These are phyloP conservation scores for Tephrocybe sp. DNA, from an alignment of 768 basidiomycete species.

Conservation along the genomic window DNA sequence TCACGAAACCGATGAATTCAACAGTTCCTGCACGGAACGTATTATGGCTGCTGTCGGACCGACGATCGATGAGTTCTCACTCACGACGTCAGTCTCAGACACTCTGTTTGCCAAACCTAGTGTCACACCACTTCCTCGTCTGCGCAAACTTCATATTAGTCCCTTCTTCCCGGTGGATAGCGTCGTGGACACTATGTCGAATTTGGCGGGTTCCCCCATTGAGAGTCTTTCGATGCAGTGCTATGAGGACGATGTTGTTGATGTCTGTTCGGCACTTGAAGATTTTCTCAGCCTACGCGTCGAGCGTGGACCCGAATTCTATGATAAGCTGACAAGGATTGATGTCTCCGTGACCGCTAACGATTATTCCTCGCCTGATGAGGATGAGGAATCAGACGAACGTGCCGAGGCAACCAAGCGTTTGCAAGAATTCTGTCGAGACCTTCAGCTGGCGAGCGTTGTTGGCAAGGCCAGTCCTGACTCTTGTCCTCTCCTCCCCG, in stretches of 20 bases:
- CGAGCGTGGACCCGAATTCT: slow-evolving; percentile 47
- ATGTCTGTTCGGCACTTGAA: slow-evolving; percentile 53
- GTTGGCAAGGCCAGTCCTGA: slow-evolving; percentile 24
- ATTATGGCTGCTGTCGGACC: slow-evolving; percentile 60
- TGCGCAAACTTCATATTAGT: slow-evolving; percentile 56
- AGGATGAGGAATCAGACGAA: slow-evolving; percentile 35
- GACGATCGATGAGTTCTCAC: slow-evolving; percentile 52
- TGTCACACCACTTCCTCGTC: slow-evolving; percentile 43
- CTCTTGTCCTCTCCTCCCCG: slow-evolving; percentile 12
- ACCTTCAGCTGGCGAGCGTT: slow-evolving; percentile 39
- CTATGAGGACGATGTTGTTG: slow-evolving; percentile 62
- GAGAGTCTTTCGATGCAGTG: slow-evolving; percentile 56
- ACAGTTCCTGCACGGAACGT: slow-evolving; percentile 52
- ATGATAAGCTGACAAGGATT: slow-evolving; percentile 45
- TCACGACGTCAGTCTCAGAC: slow-evolving; percentile 44
- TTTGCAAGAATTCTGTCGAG: slow-evolving; percentile 48
- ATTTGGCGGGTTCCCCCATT: slow-evolving; percentile 57
- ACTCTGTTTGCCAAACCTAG: slow-evolving; percentile 39
- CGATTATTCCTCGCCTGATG: slow-evolving; percentile 24
- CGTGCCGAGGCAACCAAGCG: slow-evolving; percentile 36
- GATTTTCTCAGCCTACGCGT: slow-evolving; percentile 53
- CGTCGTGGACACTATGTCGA: slow-evolving; percentile 56
- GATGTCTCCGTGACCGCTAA: slow-evolving; percentile 44
- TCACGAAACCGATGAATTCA: slow-evolving; percentile 50
- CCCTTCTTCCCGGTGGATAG: slow-evolving; percentile 61